Base-by-base conservation (phyloP, 2,329 filamentous ascomycete genomes). In the Orbilia ellipsospora region DNA sequence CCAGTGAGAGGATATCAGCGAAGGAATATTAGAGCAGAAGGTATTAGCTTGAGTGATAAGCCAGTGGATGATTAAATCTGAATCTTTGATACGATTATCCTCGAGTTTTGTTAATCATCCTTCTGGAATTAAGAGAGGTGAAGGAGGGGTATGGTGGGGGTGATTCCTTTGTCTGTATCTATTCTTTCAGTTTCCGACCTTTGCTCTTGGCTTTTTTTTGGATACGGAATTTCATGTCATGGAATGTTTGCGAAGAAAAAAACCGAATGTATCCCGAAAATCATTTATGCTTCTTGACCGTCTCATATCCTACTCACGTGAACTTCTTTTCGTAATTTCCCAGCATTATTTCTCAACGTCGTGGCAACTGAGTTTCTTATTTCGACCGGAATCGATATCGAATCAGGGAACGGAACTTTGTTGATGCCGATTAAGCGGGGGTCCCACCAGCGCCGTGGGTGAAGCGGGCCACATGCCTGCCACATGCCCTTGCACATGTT, bases 11-110 rank as follows among this genome's bases (percentile, higher is more conserved):
- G 72, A 16, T 75, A 75, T 44, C 72, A 75, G 54, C 44, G 72
- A 16, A 57, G 72, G 48, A 62, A 64, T 36, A 54, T 64, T 16
- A 55, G 63, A 20, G 28, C 63, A 13, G 70, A 84, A 60, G 88
- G 89, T 5, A 90, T 93, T 50, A 90, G 89, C 78, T 84, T 93
- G 80, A 88, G 88, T 80, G 91, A 93, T 81, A 89, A 88, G 82
- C 89, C 90, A n/a, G 92, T 93, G 89, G 90, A 92, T 83, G 90
- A 92, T 82, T 92, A 82, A 81, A 57, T 10, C 10, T 18, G 10
- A n/a, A 28, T 40, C 18, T 15, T 8, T 57, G 4, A 13, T 20
- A 13, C 7, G 13, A 36, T 36, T 36, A 36, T 36, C 31, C 10
- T 36, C 5, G 8, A 10, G 31, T 6, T 36, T 36, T 36, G 31